phyloP scores from a whole-genome alignment of 768 basidiomycete species.

The Psilocybe cubensis region DNA sequence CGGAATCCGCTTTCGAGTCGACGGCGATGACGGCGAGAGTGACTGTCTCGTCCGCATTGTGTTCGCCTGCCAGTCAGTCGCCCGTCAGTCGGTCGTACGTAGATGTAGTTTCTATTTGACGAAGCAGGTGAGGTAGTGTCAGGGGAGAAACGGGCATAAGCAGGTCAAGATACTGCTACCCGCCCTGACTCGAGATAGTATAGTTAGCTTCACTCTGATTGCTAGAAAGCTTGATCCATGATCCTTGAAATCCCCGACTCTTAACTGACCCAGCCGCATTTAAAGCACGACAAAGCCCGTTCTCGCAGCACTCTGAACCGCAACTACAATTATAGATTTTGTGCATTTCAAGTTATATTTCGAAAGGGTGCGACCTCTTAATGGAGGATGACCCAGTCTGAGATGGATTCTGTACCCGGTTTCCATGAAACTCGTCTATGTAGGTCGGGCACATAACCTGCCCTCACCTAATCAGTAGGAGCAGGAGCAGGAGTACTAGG shows the following conservation, averaged over 20 bases:
- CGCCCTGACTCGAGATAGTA: too few species aligned
- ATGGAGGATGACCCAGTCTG: neutral
- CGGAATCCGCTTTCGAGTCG: neutral
- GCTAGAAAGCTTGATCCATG: too few species aligned
- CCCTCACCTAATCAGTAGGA: neutral
- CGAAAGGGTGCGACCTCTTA: too few species aligned
- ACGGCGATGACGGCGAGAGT: too few species aligned
- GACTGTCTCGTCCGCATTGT: neutral
- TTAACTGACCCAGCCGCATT: neutral
- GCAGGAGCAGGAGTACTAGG: neutral
- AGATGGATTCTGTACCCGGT: neutral
- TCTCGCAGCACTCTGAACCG: slow-evolving; percentile 1
- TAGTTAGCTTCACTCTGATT: neutral
- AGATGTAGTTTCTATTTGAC: too few species aligned
- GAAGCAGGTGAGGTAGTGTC: neutral
- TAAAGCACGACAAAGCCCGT: slow-evolving; percentile 1
- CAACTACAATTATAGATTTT: neutral
- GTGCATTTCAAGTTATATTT: too few species aligned
- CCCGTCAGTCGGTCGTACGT: neutral
- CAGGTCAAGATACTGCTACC: neutral
- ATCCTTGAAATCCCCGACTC: neutral
- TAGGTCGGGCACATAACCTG: neutral
- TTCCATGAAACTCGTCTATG: neutral
- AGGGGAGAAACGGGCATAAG: neutral
- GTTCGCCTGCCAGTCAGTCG: too few species aligned